phyloP scores from a whole-genome alignment of 352 stramenopile species.

The Phytophthora cactorum region DNA sequence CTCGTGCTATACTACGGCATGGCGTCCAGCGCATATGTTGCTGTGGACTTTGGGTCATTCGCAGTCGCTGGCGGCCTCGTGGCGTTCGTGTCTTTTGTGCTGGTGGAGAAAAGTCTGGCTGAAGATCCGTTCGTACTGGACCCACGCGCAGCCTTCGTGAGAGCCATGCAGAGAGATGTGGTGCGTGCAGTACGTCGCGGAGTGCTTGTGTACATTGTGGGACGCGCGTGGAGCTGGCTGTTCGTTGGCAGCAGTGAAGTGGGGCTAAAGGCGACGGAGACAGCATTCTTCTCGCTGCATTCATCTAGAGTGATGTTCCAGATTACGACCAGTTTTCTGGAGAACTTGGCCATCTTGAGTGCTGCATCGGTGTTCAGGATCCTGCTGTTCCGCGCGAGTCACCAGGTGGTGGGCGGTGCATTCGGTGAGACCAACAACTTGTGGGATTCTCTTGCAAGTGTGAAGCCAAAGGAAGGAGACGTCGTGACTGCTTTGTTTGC shows the following conservation, averaged over 20 bases:
- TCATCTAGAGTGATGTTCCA: constrained; percentile 46
- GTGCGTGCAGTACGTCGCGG: constrained; percentile 54
- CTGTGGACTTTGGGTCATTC: constrained; percentile 42
- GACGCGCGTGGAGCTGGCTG: constrained; percentile 29
- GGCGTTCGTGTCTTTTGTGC: constrained; percentile 51
- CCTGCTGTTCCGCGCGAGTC: constrained; percentile 54
- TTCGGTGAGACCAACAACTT: constrained; percentile 33
- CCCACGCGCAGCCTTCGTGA: constrained; percentile 43
- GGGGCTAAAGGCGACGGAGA: constrained; percentile 2
- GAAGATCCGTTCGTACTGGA: constrained; percentile 64
- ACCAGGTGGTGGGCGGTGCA: constrained; percentile 28
- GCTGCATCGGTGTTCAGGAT: constrained; percentile 57
- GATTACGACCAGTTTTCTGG: constrained; percentile 48
- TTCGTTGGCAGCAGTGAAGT: constrained; percentile 12
- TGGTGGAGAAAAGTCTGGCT: constrained; percentile 46
- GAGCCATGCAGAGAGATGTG: constrained; percentile 44
- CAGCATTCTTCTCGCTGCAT: constrained; percentile 32
- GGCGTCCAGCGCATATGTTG: constrained; percentile 17
- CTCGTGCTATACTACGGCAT: constrained; percentile 45
- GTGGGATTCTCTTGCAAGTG: constrained; percentile 37
- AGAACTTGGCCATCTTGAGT: constrained; percentile 53
- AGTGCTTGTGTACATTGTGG: constrained; percentile 45
- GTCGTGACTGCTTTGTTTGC: constrained; percentile 32
- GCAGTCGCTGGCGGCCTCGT: constrained; percentile 45
- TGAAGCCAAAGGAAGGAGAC: constrained; percentile 40